Evolutionary conservation across 2,329 filamentous ascomycete genomes (phyloP), one percentile per base, ranked within the genome.

Genomic region (Dothideomycetidae sp.): DNA sequence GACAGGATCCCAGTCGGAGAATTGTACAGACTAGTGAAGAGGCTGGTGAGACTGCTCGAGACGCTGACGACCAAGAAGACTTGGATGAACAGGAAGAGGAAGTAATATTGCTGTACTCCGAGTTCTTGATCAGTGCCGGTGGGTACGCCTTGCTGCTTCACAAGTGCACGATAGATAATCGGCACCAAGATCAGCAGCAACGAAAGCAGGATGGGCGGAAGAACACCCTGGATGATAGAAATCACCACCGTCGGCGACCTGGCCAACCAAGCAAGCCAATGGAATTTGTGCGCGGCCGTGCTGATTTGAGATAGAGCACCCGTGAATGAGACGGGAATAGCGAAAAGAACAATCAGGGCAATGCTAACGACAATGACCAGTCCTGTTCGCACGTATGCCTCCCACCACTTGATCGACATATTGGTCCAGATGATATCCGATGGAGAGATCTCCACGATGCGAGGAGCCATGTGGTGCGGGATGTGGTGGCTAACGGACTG

Each of bases 391-490:
- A 84, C 51, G 68, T 88, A 93, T 40, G 78, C 72, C 44, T 88
- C 78, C 85, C 86, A 96, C 88, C 90, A 96, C 38, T 71, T 75
- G 49, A 94, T 80, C 0, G 84, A 86, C 78, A 98, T 88, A 53
- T 98, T 98, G 46, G 92, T 83, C 90, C 90, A 98, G 29, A 92
- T 70, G 5, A 98, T 84, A 53, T 96, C 86, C 30, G 78, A 78
- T 1, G 90, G 90, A 5, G 85, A 84, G 32, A 98, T 85, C 54
- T 98, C 90, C n/a, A 93, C 81, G 29, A 82, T 71, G 17, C 90
- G 75, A 1, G 90, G 90, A 1, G 83, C 72, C 90, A 98, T 98
- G 31, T 93, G 81, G 49, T 82, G 82, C 1, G 90, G 90, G 1
- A 93, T 59, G 50, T 98, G 90, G 54, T 96, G 85, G 28, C 81